These are phyloP conservation scores for Glycine soja DNA, from an alignment of 306 rosid species.

Conservation along the genomic window DNA sequence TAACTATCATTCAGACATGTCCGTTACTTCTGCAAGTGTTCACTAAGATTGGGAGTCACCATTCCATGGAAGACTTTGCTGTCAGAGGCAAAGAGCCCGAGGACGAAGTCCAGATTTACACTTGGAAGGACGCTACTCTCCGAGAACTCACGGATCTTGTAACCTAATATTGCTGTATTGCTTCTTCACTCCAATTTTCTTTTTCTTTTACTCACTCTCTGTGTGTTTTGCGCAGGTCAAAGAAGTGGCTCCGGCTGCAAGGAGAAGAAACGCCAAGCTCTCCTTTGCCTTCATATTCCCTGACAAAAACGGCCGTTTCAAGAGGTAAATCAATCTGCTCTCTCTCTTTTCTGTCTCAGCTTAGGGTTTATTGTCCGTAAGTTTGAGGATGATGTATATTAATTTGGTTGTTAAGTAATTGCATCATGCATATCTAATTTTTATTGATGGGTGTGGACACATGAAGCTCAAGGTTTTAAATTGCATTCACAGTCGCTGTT, in stretches of 20 bases:
- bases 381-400: no score
- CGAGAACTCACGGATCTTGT: slow-evolving; percentile 90
- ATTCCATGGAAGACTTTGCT: slow-evolving; percentile 77
- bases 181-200: not conserved
- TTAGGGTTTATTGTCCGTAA: not conserved
- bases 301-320: slow-evolving; percentile 85
- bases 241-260: slow-evolving; percentile 92
- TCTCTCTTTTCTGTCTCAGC: not conserved
- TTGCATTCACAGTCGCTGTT: no score
- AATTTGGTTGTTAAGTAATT: no score
- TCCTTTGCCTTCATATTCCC: slow-evolving; percentile 97
- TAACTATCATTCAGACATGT: slow-evolving; percentile 55
- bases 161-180: not conserved
- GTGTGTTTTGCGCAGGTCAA: slow-evolving; percentile 63
- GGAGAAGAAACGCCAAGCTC: slow-evolving; percentile 89
- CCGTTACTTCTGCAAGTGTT: slow-evolving; percentile 93
- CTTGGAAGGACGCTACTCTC: slow-evolving; percentile 97
- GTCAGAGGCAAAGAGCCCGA: slow-evolving; percentile 94
- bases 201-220: not conserved
- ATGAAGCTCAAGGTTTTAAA: no score
- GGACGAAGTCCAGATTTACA: slow-evolving; percentile 97
- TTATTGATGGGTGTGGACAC: no score
- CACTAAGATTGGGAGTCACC: slow-evolving; percentile 86
- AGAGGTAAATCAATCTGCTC: slow-evolving; percentile 55
- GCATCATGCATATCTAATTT: no score